A percentile compares a stretch with the other conserved stretches of the same genome.
Evolutionary conservation across 345 rosid genomes (phyloP).

Genomic region (Populus euphratica): DNA sequence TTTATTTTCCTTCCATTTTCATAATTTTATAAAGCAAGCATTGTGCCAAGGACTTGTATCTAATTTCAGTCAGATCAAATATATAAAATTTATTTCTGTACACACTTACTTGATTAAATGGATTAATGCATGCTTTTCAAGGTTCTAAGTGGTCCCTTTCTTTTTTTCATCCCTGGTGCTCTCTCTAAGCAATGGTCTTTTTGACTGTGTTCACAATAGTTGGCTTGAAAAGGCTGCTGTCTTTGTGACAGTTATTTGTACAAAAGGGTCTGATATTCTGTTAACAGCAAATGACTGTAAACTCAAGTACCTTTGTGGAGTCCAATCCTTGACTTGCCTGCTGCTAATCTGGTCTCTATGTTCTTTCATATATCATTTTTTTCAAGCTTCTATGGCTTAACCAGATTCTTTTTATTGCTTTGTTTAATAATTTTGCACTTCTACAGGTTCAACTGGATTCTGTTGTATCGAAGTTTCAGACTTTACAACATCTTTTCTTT

Average conservation of each 20-base stretch:
- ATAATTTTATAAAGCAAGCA: background rate
- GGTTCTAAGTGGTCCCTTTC: background rate
- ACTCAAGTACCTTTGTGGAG: background rate
- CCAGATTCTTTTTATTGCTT: background rate
- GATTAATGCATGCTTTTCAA: background rate
- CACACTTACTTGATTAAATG: background rate
- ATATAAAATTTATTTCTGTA: background rate
- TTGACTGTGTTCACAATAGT: background rate
- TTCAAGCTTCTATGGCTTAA: no score
- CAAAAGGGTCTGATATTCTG: background rate
- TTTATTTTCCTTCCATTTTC: background rate
- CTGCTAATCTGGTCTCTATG: no score
- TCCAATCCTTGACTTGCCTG: background rate
- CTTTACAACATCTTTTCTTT: constrained; percentile 78
- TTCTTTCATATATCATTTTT: no score
- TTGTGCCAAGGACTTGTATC: background rate
- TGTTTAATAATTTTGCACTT: constrained; percentile 11
- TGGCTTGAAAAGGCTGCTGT: constrained; percentile 1
- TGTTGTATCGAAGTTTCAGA: constrained; percentile 59
- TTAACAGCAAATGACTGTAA: background rate
- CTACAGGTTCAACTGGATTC: constrained; percentile 69
- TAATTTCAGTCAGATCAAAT: no score
- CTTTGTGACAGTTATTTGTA: background rate
- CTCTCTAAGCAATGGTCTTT: background rate
- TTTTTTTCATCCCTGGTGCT: background rate